Base-by-base conservation (phyloP, 164 flowering plant genomes). In the Nelumbo lutea region DNA sequence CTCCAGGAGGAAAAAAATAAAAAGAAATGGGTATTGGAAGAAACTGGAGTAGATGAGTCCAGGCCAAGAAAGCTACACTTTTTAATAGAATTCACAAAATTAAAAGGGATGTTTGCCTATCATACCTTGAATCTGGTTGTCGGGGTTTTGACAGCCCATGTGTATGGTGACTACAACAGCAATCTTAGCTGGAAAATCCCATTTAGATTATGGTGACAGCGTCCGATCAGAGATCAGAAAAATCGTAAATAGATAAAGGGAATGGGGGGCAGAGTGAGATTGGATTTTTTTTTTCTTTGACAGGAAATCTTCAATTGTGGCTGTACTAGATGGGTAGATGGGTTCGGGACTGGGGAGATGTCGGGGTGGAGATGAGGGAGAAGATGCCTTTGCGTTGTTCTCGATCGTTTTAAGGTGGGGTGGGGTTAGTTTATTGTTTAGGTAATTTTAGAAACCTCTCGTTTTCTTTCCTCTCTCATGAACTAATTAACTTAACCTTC, bases 41-140 rank as follows among this genome's bases (percentile, higher is more conserved):
- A 76, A 73, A 59, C 67, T 42, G 44, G 47, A 72, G 62, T 62
- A 68, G 27, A 58, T 62, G 65, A 67, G 41, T 65, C 27, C 41
- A 53, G 69, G 73, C 66, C 62, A 68, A 64, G 51, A 72, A 65
- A 62, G 52, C 67, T 67, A 47, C 46, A 51, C 60, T 60, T 57
- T 75, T 76, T 64, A 76, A 72, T 45, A 66, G 15, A 72, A 61
- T 64, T 71, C 72, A 64, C 63, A 60, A 68, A 67, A 73, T 66
- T 70, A 45, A 75, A 64, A 68, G 15, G 66, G 43, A 44, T 73
- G 71, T 78, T 73, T 70, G 71, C 72, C 47, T 48, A 42, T 65
- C 71, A 77, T 85, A 83, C 89, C 85, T 85, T 85, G 89, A 85
- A 85, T 81, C 85, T 80, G 83, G 73, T 75, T 73, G 65, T 76